phyloP scores from a whole-genome alignment of 1,284 basidiomycete genomes.

The Vanrija pseudolonga region DNA sequence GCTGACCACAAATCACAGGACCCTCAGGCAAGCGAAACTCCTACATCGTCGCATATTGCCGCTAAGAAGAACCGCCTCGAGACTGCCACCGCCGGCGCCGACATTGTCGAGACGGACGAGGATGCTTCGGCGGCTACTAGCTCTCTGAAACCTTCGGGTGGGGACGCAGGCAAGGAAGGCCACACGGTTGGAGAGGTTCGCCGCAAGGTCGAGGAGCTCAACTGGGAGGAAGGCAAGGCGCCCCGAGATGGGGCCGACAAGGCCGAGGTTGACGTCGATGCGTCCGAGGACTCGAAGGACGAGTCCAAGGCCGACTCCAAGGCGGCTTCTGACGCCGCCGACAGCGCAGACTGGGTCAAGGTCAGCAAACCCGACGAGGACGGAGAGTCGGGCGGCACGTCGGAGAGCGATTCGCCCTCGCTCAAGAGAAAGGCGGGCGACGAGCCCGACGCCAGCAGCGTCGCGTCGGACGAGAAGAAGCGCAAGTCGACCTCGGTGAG shows the following conservation, averaged over 20 bases:
- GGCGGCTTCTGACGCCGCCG: constrained; percentile 2
- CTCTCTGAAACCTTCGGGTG: no score
- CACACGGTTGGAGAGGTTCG: constrained; percentile 43
- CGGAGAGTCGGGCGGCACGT: not conserved
- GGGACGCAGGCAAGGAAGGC: constrained; percentile 7
- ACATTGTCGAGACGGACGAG: not conserved
- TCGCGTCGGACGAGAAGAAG: constrained; percentile 20
- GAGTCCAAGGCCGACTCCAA: not conserved
- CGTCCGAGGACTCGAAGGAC: not conserved
- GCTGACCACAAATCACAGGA: constrained; percentile 17
- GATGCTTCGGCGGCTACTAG: not conserved
- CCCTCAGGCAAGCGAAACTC: constrained; percentile 14
- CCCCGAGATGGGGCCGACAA: constrained; percentile 1
- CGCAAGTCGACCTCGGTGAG: constrained; percentile 19
- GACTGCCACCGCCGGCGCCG: not conserved
- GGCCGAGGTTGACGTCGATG: constrained; percentile 6
- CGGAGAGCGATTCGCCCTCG: constrained; percentile 13
- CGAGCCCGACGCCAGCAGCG: constrained; percentile 23
- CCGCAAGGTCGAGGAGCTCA: constrained; percentile 44
- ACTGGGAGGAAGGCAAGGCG: constrained; percentile 32
- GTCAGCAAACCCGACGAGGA: constrained; percentile 19
- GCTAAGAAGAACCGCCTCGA: constrained; percentile 47
- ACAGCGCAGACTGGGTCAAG: constrained; percentile 17
- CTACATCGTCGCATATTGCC: constrained; percentile 18
- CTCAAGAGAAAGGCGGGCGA: constrained; percentile 41